A percentile compares a stretch with the other conserved stretches of the same genome.
Evolutionary conservation across 2,329 filamentous ascomycete genomes (phyloP).

Genomic region (Cadophora luteo-olivacea): DNA sequence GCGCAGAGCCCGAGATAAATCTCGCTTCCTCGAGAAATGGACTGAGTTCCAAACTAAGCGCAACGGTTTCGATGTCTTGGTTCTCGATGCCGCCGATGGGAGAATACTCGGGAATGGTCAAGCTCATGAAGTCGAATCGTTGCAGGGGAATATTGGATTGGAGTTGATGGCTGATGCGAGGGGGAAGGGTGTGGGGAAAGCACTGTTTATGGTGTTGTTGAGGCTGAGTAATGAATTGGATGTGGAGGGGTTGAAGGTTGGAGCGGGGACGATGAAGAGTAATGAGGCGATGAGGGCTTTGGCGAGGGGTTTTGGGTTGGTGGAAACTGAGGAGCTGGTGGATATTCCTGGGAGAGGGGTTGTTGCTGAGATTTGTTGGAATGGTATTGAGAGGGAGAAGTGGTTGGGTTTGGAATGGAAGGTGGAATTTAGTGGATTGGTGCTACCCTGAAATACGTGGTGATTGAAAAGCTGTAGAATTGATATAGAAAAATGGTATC

Average conservation of each 20-base stretch:
- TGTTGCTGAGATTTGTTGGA: slow-evolving; percentile 31
- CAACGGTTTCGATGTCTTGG: slow-evolving; percentile 20
- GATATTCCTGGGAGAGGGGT: slow-evolving; percentile 27
- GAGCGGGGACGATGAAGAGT: slow-evolving; percentile 29
- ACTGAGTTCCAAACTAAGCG: slow-evolving; percentile 4
- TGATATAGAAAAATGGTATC: background rate
- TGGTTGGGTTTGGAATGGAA: slow-evolving; percentile 1
- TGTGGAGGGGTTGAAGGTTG: slow-evolving; percentile 19
- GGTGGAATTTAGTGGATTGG: background rate
- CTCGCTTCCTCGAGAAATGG: background rate
- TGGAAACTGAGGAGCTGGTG: slow-evolving; percentile 30
- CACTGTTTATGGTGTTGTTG: slow-evolving; percentile 23
- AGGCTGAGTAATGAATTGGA: slow-evolving; percentile 31
- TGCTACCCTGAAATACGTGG: background rate
- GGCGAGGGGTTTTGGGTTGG: slow-evolving; percentile 27
- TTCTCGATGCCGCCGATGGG: background rate
- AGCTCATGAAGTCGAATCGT: background rate
- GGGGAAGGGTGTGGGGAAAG: slow-evolving; percentile 25
- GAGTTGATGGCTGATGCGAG: slow-evolving; percentile 8
- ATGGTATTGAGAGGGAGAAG: slow-evolving; percentile 22
- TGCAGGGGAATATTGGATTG: slow-evolving; percentile 23
- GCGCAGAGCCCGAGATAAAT: background rate
- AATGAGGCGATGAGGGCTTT: slow-evolving; percentile 31
- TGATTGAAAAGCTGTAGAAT: background rate
- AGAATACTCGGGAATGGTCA: slow-evolving; percentile 11